phyloP scores from a whole-genome alignment of 2,329 filamentous ascomycete genomes.

The Fusarium concolor region DNA sequence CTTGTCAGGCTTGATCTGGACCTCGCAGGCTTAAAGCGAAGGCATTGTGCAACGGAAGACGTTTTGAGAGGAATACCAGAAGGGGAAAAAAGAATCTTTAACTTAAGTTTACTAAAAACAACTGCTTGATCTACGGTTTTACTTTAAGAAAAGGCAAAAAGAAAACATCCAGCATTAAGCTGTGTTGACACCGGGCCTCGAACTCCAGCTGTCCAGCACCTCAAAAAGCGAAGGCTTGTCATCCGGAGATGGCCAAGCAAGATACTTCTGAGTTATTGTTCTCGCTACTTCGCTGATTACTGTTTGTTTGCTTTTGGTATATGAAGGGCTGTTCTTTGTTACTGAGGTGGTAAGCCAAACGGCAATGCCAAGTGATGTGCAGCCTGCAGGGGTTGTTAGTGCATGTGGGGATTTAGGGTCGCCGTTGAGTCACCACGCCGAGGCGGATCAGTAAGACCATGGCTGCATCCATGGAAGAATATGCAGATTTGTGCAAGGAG shows the following conservation, averaged over 20 bases:
- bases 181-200: background rate
- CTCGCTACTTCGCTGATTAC: conserved; percentile 15
- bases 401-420: background rate
- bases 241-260: background rate
- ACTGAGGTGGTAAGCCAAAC: background rate
- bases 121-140: accelerated
- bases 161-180: background rate
- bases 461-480: too few relatives aligned
- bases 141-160: background rate
- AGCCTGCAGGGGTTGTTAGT: conserved; percentile 1
- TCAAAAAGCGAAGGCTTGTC: conserved; percentile 21
- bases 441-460: background rate
- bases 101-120: background rate
- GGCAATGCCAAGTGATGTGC: background rate
- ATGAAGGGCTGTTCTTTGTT: background rate
- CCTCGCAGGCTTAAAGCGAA: too few relatives aligned
- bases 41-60: background rate
- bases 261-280: background rate
- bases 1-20: too few relatives aligned
- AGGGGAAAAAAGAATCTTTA: accelerated
- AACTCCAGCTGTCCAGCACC: background rate
- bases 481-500: too few relatives aligned
- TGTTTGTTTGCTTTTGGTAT: background rate
- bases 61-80: background rate
- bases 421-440: conserved; percentile 25